Evolutionary conservation across 2,329 filamentous ascomycete species (phyloP).

Genomic region (Polytolypa hystricis): DNA sequence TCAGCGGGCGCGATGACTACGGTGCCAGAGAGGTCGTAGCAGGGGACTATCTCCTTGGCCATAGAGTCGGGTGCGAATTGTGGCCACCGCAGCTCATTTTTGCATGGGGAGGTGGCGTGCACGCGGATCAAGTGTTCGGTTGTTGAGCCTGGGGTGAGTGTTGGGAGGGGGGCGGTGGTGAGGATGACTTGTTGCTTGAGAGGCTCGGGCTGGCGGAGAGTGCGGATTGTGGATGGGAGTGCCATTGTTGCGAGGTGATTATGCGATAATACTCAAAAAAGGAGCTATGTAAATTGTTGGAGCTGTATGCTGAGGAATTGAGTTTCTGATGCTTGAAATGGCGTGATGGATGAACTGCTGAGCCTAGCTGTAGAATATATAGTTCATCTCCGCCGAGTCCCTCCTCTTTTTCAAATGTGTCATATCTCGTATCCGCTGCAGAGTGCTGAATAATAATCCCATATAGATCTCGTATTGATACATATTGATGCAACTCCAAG

Average conservation of each 20-base stretch:
- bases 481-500: too few species aligned
- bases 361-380: too few species aligned
- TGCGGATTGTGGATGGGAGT: background rate
- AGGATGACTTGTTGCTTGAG: background rate
- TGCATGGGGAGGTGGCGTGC: slow-evolving; percentile 27
- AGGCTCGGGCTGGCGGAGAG: slow-evolving; percentile 3
- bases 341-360: too few species aligned
- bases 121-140: slow-evolving; percentile 30
- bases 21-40: slow-evolving; percentile 32
- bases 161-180: slow-evolving; percentile 12
- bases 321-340: too few species aligned
- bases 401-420: too few species aligned
- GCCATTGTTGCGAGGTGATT: background rate
- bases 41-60: slow-evolving; percentile 23
- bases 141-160: slow-evolving; percentile 8
- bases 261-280: too few species aligned
- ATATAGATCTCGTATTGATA: too few species aligned
- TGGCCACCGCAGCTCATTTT: slow-evolving; percentile 34
- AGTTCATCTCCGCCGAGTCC: too few species aligned
- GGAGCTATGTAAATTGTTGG: too few species aligned
- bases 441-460: too few species aligned
- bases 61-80: slow-evolving; percentile 11
- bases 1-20: slow-evolving; percentile 24
- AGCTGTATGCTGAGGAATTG: too few species aligned
- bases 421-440: too few species aligned